Evolutionary conservation across 306 rosid species (phyloP), one percentile per base, ranked within the genome.

Genomic region (Dryas octopetala): DNA sequence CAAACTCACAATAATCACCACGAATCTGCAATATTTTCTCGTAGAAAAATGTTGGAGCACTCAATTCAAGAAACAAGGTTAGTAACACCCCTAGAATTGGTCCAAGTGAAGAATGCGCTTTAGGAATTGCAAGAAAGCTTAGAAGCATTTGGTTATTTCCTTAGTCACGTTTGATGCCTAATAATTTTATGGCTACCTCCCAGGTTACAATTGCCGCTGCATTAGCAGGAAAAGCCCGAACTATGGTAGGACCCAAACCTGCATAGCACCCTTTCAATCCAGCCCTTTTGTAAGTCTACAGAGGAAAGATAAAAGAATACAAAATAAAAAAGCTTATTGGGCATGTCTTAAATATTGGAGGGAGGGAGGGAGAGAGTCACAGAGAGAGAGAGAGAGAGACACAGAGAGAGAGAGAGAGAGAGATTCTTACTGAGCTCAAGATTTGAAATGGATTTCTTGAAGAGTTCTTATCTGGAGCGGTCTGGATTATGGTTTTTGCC

Each of bases 401-500:
- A n/a, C 4, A 38, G 68, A 40, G 6, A 41, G 7, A 9, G 17
- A 45, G 14, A 70, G 46, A n/a, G 6, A 40, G 68, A 40, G 8
- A 8, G 10, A 28, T 60, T 41, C 89, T 84, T 85, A 95, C 99
- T n/a, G 81, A 76, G 74, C 74, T 81, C 91, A 89, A 81, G 71
- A 95, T 83, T 44, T 11, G 77, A 80, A 91, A 90, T 13, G 97
- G 98, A 80, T 95, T 95, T 82, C 89, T 82, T 6, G 86, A 12
- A 67, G 78, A 68, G 59, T 69, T 88, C 86, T 81, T 82, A 69
- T 86, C 89, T 1, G 88, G 79, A 64, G 90, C 53, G 68, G 99
- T 95, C 88, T 95, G 99, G 75, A 92, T 92, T 82, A 87, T 84
- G 15, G 97, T 95, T 83, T 95, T 95, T 32, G 97, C 97, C 78